These are phyloP conservation scores for Leccinum subgranulosum DNA, from an alignment of 768 basidiomycete species.

Conservation along the genomic window DNA sequence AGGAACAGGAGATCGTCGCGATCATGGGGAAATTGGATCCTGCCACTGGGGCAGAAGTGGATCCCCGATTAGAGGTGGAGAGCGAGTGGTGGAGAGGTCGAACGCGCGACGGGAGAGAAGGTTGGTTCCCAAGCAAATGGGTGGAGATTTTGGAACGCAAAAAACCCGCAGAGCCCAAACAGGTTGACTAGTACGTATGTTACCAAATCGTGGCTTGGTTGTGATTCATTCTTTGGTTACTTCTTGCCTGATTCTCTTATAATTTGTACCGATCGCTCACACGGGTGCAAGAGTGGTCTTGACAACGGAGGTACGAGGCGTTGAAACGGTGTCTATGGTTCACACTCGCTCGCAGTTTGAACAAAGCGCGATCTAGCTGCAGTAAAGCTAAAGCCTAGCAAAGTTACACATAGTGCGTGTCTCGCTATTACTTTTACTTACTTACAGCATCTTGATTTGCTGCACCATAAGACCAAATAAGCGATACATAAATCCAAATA, in stretches of 20 bases:
- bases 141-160: slow-evolving; percentile 66
- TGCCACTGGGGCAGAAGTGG: slow-evolving; percentile 61
- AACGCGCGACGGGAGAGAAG: slow-evolving; percentile 85
- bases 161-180: slow-evolving; percentile 37
- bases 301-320: neutral
- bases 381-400: neutral
- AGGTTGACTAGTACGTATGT: slow-evolving; percentile 32
- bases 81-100: slow-evolving; percentile 95
- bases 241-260: neutral
- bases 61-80: slow-evolving; percentile 55
- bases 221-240: neutral
- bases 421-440: too few species aligned
- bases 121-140: slow-evolving; percentile 94
- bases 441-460: too few species aligned
- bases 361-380: neutral
- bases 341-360: neutral
- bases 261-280: neutral
- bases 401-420: too few species aligned
- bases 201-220: neutral
- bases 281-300: neutral
- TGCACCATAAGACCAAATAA: neutral
- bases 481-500: neutral
- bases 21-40: slow-evolving; percentile 80
- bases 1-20: slow-evolving; percentile 91
- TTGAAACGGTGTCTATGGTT: neutral